Evolutionary conservation across 768 basidiomycete genomes (phyloP), one percentile per base, ranked within the genome.

Genomic region (Tephrocybe sp.): DNA sequence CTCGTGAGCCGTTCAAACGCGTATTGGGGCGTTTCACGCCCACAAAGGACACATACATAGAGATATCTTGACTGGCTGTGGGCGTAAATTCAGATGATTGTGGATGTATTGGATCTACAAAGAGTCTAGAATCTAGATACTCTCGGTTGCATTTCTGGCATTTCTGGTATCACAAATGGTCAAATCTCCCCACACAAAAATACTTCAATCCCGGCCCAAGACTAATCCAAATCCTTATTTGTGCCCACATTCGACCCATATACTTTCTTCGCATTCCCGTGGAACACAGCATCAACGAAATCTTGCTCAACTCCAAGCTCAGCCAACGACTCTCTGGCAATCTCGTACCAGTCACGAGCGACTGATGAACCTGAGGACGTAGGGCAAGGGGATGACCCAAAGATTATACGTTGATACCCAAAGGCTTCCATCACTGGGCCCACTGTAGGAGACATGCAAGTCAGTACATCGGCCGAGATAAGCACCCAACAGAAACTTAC

Each of bases 361-460:
- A 73, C 74, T 3, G 81, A 80, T 21, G 71, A 60, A 23, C 73
- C 72, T 21, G 72, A 72, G 2, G 74, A 73, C 3, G 72, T 68
- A n/a, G 74, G 67, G 10, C 85, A 81, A 26, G 86, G 81, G 1
- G 89, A 85, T 8, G 90, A 86, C 7, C 90, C 91, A 67, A 87
- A 93, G 17, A 93, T 76, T 58, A 93, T 90, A 46, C 91, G 81
- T 60, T 88, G 76, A 60, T 81, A 89, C 6, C 91, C 91, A 64
- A 93, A 93, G 2, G 91, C 91, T 65, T 93, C 91, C 55, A 92
- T 69, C 32, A 86, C 85, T 14, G 88, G 91, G 7, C 84, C 86
- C 57, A 93, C 90, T 93, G 53, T 30, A 42, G n/a, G 5, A 56
- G 24, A 58, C n/a, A 53, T 49, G 20, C 25, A 25, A 12, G 21